Conservation (phyloP, 371 early-diverging fungal genomes). For the Nosema muscidifuracis region DNA sequence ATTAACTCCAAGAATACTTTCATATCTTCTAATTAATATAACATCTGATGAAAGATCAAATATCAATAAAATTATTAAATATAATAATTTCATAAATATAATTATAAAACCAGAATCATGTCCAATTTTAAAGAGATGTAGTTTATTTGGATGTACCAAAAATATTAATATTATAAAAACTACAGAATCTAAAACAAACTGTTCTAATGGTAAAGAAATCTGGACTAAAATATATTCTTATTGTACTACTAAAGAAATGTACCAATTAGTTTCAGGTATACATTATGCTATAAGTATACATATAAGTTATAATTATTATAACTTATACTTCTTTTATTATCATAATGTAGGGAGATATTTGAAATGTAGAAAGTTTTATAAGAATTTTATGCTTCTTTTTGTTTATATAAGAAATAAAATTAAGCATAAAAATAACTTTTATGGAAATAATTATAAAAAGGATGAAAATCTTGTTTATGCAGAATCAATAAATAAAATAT, state of each 20-base stretch:
- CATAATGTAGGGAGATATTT: background rate
- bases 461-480: background rate
- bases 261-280: conserved; percentile 10
- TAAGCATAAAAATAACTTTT: background rate
- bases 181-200: background rate
- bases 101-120: too few species aligned
- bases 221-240: conserved; percentile 7
- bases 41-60: too few species aligned
- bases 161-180: background rate
- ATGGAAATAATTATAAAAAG: background rate
- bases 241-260: background rate
- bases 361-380: background rate
- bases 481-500: background rate
- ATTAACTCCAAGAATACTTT: too few species aligned
- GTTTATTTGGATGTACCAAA: background rate
- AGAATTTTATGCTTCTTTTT: background rate
- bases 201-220: background rate
- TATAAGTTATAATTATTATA: conserved; percentile 8
- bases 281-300: conserved; percentile 28
- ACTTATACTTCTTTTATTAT: background rate
- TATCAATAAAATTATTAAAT: too few species aligned
- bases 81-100: too few species aligned
- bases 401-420: background rate
- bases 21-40: too few species aligned
- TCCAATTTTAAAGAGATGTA: too few species aligned